Conservation (phyloP, 1,284 basidiomycete species). For the Cryptococcus hybrid region DNA sequence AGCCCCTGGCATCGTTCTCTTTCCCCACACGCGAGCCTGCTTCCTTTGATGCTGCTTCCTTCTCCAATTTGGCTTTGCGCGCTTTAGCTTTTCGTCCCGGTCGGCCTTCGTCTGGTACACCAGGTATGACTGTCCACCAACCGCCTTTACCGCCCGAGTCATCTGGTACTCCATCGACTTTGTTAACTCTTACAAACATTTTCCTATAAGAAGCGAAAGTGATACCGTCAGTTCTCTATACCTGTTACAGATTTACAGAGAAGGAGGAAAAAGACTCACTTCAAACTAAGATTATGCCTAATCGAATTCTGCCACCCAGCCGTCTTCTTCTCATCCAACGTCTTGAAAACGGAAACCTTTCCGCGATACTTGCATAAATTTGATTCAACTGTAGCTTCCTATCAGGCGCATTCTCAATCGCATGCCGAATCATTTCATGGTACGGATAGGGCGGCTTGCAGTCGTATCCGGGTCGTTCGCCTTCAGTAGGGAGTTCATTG, state of each 20-base stretch:
- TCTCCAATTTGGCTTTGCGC: constrained; percentile 18
- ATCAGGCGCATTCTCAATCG: constrained; percentile 47
- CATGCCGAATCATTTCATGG: constrained; percentile 49
- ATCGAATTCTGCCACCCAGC: constrained; percentile 51
- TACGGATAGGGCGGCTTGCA: constrained; percentile 50
- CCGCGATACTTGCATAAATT: constrained; percentile 46
- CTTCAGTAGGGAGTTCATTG: constrained; percentile 43
- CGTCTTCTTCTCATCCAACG: constrained; percentile 47
- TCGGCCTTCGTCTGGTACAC: constrained; percentile 47
- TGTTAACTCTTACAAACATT: constrained; percentile 50
- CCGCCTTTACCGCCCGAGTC: constrained; percentile 48
- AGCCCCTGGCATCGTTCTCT: neutral
- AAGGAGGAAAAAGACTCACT: constrained; percentile 30
- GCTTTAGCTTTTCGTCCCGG: constrained; percentile 47
- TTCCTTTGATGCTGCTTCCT: neutral
- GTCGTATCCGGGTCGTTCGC: constrained; percentile 40
- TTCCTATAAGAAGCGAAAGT: constrained; percentile 29
- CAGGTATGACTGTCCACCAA: constrained; percentile 51
- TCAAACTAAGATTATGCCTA: constrained; percentile 48
- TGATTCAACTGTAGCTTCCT: constrained; percentile 45
- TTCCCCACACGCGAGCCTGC: neutral
- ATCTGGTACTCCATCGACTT: constrained; percentile 42
- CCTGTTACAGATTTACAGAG: neutral
- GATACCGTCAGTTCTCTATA: neutral
- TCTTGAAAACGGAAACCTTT: constrained; percentile 51